These are phyloP conservation scores for Tardiomyces blankii DNA, from an alignment of 1,139 yeast species.

Conservation along the genomic window DNA sequence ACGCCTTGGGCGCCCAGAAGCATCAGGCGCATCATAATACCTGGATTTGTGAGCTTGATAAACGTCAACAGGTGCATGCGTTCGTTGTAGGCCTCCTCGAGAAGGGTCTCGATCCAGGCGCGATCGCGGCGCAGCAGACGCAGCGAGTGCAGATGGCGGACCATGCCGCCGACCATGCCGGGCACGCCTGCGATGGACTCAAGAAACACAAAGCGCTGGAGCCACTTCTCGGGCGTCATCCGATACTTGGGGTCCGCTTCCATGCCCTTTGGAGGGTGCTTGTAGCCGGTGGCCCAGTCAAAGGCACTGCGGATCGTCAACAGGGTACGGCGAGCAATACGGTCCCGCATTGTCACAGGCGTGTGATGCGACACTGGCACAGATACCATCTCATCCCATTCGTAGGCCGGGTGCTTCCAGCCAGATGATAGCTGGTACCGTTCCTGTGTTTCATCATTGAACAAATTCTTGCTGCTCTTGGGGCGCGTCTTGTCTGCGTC, in stretches of 20 bases:
- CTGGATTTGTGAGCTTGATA: conserved; percentile 54
- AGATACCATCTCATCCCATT: background rate
- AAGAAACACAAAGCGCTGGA: conserved; percentile 54
- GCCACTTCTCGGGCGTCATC: conserved; percentile 58
- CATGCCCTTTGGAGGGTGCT: conserved; percentile 36
- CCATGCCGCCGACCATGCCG: conserved; percentile 63
- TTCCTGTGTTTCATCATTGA: background rate
- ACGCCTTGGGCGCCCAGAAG: conserved; percentile 63
- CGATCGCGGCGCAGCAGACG: conserved; percentile 53
- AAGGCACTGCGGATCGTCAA: conserved; percentile 37
- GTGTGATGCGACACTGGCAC: conserved; percentile 39
- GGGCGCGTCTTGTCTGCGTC: no score
- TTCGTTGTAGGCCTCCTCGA: conserved; percentile 73
- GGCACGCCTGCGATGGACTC: conserved; percentile 76
- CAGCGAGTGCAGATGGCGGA: conserved; percentile 54
- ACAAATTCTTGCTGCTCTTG: background rate
- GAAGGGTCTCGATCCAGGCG: conserved; percentile 66
- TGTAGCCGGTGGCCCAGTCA: conserved; percentile 58
- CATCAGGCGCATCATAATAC: conserved; percentile 44
- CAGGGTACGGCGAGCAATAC: conserved; percentile 40
- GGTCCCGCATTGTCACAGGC: conserved; percentile 41
- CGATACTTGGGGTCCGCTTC: conserved; percentile 37
- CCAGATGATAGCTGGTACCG: background rate
- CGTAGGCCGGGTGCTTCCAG: background rate
- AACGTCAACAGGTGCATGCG: conserved; percentile 69